Evolutionary conservation across 352 stramenopile genomes (phyloP).

Genomic region (Phytopythium mirpurense): DNA sequence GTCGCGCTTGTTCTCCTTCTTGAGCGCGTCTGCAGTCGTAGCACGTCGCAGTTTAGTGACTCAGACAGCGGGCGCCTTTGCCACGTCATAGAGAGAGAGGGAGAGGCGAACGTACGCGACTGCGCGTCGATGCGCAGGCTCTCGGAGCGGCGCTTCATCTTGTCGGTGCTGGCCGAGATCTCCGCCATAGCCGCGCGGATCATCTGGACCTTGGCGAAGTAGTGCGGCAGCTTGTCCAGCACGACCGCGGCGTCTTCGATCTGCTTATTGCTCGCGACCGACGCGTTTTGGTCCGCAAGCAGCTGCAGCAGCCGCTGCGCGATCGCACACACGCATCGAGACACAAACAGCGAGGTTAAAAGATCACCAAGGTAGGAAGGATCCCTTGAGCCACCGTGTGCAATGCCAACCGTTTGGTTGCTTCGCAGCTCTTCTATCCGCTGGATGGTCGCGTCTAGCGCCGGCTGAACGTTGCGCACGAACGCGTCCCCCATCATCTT

Average conservation of each 20-base stretch:
- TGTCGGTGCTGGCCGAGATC: constrained; percentile 50
- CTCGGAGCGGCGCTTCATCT: constrained; percentile 70
- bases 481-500: constrained; percentile 54
- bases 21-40: constrained; percentile 53
- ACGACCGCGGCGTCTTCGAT: constrained; percentile 56
- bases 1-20: constrained; percentile 77
- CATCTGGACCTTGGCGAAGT: constrained; percentile 55
- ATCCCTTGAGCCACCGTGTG: too few species aligned
- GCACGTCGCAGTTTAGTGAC: background rate
- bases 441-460: constrained; percentile 58
- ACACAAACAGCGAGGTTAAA: constrained; percentile 1
- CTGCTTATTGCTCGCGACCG: constrained; percentile 46
- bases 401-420: constrained; percentile 20
- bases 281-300: constrained; percentile 41
- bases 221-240: constrained; percentile 68
- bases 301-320: constrained; percentile 45
- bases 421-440: constrained; percentile 66
- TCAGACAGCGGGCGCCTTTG: too few species aligned
- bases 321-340: background rate
- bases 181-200: constrained; percentile 60
- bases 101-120: constrained; percentile 44
- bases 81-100: background rate
- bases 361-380: too few species aligned
- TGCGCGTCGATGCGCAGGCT: constrained; percentile 68
- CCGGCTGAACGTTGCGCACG: constrained; percentile 45